A percentile compares a stretch with the other conserved stretches of the same genome.
Conservation (phyloP, 179 eudicot species). For the Silene coronaria region DNA sequence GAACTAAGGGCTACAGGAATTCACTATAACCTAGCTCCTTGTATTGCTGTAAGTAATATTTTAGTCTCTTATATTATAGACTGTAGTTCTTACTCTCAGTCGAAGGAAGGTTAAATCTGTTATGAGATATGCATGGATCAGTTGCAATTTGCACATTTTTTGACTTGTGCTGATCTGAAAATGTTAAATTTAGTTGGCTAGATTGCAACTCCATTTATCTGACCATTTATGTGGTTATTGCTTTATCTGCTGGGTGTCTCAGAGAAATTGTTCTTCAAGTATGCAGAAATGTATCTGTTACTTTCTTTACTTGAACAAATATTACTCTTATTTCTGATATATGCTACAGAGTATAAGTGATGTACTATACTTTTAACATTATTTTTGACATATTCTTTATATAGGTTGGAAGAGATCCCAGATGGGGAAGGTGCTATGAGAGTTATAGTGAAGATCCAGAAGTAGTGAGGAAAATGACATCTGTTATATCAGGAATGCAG, state of each 20-base stretch:
- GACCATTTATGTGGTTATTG: too few relatives aligned
- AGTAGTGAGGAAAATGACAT: conserved; percentile 59
- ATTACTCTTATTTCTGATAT: not conserved
- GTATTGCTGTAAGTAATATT: conserved; percentile 59
- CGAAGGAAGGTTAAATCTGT: too few relatives aligned
- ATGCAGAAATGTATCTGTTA: too few relatives aligned
- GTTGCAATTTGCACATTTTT: too few relatives aligned
- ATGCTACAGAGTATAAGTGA: too few relatives aligned
- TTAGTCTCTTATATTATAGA: not conserved
- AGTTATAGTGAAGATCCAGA: conserved; percentile 63
- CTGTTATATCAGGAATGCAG: conserved; percentile 57
- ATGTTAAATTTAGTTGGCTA: too few relatives aligned
- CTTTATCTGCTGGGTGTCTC: too few relatives aligned
- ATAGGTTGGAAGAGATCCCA: conserved; percentile 59
- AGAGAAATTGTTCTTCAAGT: too few relatives aligned
- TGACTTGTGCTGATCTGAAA: too few relatives aligned
- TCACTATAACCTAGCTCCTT: conserved; percentile 62
- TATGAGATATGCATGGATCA: too few relatives aligned
- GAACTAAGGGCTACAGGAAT: conserved; percentile 65
- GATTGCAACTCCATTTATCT: too few relatives aligned
- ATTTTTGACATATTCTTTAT: not conserved
- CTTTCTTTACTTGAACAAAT: not conserved
- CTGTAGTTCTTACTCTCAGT: not conserved
- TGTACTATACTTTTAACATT: too few relatives aligned
- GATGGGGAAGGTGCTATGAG: conserved; percentile 82